Base-by-base conservation (phyloP, 441 rosid genomes). In the Populus hybrid region DNA sequence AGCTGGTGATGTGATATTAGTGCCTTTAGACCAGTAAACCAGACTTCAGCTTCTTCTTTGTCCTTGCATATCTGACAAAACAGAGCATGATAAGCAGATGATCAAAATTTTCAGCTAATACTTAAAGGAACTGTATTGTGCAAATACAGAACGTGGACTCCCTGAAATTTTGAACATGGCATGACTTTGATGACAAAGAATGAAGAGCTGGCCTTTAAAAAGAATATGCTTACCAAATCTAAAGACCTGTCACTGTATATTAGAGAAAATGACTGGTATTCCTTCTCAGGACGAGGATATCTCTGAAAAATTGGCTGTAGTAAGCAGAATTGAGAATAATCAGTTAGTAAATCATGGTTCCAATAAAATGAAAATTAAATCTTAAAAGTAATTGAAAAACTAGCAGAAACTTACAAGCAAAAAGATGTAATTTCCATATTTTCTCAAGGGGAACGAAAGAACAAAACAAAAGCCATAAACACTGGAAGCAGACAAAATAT, bases 21-120 rank as follows among this genome's bases (percentile, higher is more conserved):
- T 77, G 99, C 92, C 90, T 96, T 96, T 79, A 96, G 88, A 80
- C 98, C 99, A 86, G 92, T 94, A 88, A 96, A 91, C 99, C 98
- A 96, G 59, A 85, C 88, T 85, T 88, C 91, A 46, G 91, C 88
- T 76, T 86, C 91, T 72, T 86, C 89, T 85, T 86, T 88, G 76
- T 88, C 91, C 81, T 88, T 88, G 85, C 91, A 88, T 6, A 87
- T 87, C 88, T 87, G 76, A 40, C 28, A 67, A 46, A 32, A 18
- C 69, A 64, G 30, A 32, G 36, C 42, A 34, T 9, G 21, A 40
- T 23, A 32, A 75, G 64, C 59, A 21, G 32, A 65, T 76, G 26
- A 53, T 16, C 20, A 32, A 71, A 18, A 57, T 14, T 36, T 75
- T 35, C 35, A 18, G 16, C 10, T 28, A 34, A 36, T 69, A 18